Percentiles rank a stretch among this genome's conserved stretches.
These are phyloP conservation scores for Alternaria sp. DNA, from an alignment of 2,329 filamentous ascomycete species.

Conservation along the genomic window DNA sequence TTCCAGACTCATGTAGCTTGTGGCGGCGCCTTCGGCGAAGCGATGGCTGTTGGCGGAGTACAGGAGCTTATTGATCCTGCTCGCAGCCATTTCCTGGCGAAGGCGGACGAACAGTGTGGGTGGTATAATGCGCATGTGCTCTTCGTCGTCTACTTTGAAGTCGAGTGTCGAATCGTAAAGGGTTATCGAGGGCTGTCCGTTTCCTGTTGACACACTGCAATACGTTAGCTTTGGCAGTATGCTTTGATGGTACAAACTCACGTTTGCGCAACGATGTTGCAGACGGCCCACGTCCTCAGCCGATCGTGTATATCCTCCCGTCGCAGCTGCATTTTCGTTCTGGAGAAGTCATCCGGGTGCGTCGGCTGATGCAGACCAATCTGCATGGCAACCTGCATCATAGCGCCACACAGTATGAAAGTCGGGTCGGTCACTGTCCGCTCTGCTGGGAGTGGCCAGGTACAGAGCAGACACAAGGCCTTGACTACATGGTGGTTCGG, in stretches of 20 bases:
- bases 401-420: constrained; percentile 79
- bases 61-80: constrained; percentile 47
- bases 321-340: constrained; percentile 75
- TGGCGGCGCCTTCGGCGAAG: constrained; percentile 40
- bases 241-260: constrained; percentile 38
- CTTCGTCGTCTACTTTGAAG: constrained; percentile 47
- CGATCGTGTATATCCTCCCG: constrained; percentile 81
- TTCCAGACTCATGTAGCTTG: constrained; percentile 45
- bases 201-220: constrained; percentile 77
- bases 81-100: constrained; percentile 49
- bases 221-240: constrained; percentile 15
- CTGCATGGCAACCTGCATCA: constrained; percentile 87
- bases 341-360: constrained; percentile 82
- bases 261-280: constrained; percentile 82
- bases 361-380: constrained; percentile 82
- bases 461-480: constrained; percentile 78
- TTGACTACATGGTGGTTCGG: constrained; percentile 83
- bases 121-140: constrained; percentile 46
- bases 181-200: constrained; percentile 80
- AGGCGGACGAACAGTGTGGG: constrained; percentile 46
- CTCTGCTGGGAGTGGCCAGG: constrained; percentile 83
- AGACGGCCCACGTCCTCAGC: constrained; percentile 81
- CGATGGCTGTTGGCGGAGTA: constrained; percentile 42
- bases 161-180: constrained; percentile 76
- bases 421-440: constrained; percentile 81